phyloP scores from a whole-genome alignment of 495 filamentous ascomycete genomes.

The Opeltia flavorubescens region DNA sequence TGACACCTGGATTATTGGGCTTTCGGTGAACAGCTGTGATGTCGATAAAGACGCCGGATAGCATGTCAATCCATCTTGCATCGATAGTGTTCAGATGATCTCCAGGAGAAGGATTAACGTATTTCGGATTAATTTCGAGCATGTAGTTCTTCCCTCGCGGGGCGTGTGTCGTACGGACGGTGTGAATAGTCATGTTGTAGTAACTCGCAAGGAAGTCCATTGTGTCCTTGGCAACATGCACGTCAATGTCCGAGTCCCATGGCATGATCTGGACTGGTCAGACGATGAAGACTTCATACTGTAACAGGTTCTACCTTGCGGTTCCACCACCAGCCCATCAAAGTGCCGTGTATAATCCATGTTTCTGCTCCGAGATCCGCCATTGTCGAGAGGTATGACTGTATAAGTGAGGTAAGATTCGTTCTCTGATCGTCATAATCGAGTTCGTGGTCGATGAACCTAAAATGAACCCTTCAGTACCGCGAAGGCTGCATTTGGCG shows the following conservation, averaged over 20 bases:
- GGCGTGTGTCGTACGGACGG: conserved; percentile 30
- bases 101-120: conserved; percentile 27
- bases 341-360: conserved; percentile 50
- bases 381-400: conserved; percentile 43
- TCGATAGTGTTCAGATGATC: conserved; percentile 46
- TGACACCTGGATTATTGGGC: conserved; percentile 21
- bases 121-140: conserved; percentile 47
- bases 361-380: conserved; percentile 40
- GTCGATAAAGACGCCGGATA: conserved; percentile 48
- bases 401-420: conserved; percentile 36
- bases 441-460: conserved; percentile 32
- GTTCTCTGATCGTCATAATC: conserved; percentile 31
- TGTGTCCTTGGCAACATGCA: conserved; percentile 41
- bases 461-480: conserved; percentile 1
- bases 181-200: conserved; percentile 50
- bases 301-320: conserved; percentile 24
- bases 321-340: conserved; percentile 53
- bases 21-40: conserved; percentile 43
- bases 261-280: conserved; percentile 35
- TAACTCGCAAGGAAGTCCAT: conserved; percentile 43
- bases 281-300: neutral
- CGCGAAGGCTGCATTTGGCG: neutral
- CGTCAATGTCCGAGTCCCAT: conserved; percentile 50
- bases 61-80: conserved; percentile 46
- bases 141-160: conserved; percentile 34